Base-by-base conservation (phyloP, 257 asterid species). In the Thymus quinquecostatus region DNA sequence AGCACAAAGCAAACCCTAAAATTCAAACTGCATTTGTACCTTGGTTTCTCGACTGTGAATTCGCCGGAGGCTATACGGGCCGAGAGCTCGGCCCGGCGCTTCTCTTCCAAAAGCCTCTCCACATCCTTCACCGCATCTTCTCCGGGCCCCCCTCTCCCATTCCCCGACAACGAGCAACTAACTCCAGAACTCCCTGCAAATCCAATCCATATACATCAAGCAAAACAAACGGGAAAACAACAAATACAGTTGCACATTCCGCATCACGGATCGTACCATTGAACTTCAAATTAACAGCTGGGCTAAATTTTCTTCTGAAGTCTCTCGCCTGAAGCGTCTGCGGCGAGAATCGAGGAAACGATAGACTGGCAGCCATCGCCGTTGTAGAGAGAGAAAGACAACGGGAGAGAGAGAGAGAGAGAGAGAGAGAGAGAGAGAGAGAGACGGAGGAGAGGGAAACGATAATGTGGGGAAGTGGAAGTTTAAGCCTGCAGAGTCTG, bases 21-120 rank as follows among this genome's bases (percentile, higher is more conserved):
- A 38, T 6, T 1, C 10, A 21, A 53, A 14, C 21, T 53, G 44
- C 60, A 40, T 47, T 63, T 11, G 33, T 86, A 88, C 97, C 96
- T 86, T 60, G 86, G 47, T 70, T 87, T 83, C 69, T 86, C 86
- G 29, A 88, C 97, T 48, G 97, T 90, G 27, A 92, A 92, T 78
- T 78, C 92, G 30, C 96, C 97, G 58, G 96, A 85, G 67, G 96
- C 91, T 55, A 92, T 92, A 21, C 98, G 92, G 70, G 93, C 87
- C 74, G 97, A 90, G 73, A 92, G 85, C 78, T 88, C 90, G 54
- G 92, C 96, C 56, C 93, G 81, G 38, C 88, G 83, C 78, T 88
- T 92, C 82, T 83, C 89, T 64, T 90, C 84, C 65, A 80, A 67
- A 70, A 81, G 78, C 82, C 75, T 85, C 66, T 89, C 92, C 81